Evolutionary conservation across 164 flowering plant genomes (phyloP).

Genomic region (Chloranthus sessilifolius): DNA sequence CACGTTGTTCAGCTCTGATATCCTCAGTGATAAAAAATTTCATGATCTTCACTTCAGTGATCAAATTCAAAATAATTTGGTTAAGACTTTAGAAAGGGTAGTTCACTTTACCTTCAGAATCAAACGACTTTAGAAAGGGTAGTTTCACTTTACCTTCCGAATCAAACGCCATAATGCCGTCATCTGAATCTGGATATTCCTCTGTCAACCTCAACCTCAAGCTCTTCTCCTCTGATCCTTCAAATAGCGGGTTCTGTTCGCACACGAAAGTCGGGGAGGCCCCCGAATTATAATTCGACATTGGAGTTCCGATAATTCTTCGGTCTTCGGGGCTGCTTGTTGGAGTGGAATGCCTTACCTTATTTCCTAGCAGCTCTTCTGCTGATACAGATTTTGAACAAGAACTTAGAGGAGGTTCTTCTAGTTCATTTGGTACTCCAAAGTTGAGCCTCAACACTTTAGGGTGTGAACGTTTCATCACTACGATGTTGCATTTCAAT

Average conservation of each 20-base stretch:
- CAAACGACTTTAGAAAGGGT: too few species aligned
- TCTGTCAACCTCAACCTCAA: constrained; percentile 11
- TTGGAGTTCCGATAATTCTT: constrained; percentile 38
- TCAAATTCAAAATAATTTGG: too few species aligned
- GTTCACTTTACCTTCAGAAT: too few species aligned
- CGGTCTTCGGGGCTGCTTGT: constrained; percentile 83
- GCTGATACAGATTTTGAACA: constrained; percentile 34
- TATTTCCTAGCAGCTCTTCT: constrained; percentile 22
- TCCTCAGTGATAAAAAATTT: too few species aligned
- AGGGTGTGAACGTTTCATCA: constrained; percentile 69
- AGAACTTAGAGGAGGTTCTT: constrained; percentile 42
- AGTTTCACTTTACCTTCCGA: constrained; percentile 21
- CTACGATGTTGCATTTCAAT: constrained; percentile 80
- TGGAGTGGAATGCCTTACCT: constrained; percentile 68
- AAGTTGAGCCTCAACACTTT: constrained; percentile 81
- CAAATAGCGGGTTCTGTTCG: constrained; percentile 65
- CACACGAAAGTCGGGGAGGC: constrained; percentile 43
- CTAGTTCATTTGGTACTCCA: constrained; percentile 35
- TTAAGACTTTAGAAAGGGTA: too few species aligned
- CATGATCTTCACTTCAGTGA: too few species aligned
- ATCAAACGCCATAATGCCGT: constrained; percentile 14
- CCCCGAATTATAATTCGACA: constrained; percentile 32
- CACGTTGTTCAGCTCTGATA: too few species aligned
- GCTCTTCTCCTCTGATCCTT: constrained; percentile 31
- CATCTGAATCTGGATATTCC: constrained; percentile 12